phyloP scores from a whole-genome alignment of 495 filamentous ascomycete species.

The Staphylotrichum longicolle region DNA sequence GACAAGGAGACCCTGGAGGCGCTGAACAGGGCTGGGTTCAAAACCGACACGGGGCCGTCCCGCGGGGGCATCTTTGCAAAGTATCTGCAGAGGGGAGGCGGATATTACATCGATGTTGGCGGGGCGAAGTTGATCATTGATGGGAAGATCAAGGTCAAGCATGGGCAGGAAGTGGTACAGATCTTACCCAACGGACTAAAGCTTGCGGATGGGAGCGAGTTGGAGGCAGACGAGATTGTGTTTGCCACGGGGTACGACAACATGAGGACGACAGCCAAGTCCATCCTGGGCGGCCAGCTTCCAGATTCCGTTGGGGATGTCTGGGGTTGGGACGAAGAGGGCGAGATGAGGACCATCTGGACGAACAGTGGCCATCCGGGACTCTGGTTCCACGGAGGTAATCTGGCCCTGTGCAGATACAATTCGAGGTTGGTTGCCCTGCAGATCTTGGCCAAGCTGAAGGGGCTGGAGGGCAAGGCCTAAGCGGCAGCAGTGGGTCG shows the following conservation, averaged over 20 bases:
- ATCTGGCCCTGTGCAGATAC: slow-evolving; percentile 70
- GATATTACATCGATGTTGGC: slow-evolving; percentile 84
- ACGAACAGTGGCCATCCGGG: slow-evolving; percentile 66
- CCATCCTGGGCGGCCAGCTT: slow-evolving; percentile 68
- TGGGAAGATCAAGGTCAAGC: slow-evolving; percentile 73
- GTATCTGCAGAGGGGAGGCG: slow-evolving; percentile 72
- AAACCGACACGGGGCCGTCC: slow-evolving; percentile 64
- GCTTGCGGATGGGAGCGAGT: slow-evolving; percentile 63
- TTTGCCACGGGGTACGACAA: slow-evolving; percentile 83
- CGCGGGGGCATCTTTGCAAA: slow-evolving; percentile 67
- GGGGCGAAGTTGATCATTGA: slow-evolving; percentile 68
- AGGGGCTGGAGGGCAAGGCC: slow-evolving; percentile 39
- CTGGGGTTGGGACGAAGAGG: slow-evolving; percentile 78
- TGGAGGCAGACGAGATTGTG: slow-evolving; percentile 77
- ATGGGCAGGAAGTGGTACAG: slow-evolving; percentile 62
- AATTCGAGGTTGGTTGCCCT: slow-evolving; percentile 69
- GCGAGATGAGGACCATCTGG: slow-evolving; percentile 74
- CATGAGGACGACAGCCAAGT: slow-evolving; percentile 62
- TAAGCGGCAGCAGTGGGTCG: not conserved
- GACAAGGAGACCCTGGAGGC: slow-evolving; percentile 60
- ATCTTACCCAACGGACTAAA: slow-evolving; percentile 59
- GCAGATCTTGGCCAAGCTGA: slow-evolving; percentile 69
- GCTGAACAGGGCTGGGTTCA: slow-evolving; percentile 65
- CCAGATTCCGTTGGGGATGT: slow-evolving; percentile 64
- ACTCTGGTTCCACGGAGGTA: slow-evolving; percentile 84